Evolutionary conservation across 352 stramenopile species (phyloP).

Genomic region (Phytophthora sansomeana): DNA sequence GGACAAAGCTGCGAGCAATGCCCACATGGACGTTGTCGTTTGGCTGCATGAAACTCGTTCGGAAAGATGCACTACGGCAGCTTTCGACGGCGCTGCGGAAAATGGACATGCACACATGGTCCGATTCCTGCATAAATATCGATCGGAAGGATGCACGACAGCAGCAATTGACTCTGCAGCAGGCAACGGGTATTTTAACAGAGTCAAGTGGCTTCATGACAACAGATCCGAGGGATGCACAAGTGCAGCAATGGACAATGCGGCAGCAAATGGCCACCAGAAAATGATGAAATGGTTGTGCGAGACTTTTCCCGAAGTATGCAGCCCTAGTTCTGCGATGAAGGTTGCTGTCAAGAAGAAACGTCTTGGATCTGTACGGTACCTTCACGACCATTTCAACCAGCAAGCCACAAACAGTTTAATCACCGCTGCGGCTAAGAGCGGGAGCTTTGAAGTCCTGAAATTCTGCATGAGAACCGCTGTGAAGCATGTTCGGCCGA

Average conservation of each 20-base stretch:
- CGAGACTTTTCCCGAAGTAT: too few relatives aligned
- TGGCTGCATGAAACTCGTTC: too few relatives aligned
- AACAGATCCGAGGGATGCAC: constrained; percentile 24
- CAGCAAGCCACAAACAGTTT: constrained; percentile 17
- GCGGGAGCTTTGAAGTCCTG: constrained; percentile 16
- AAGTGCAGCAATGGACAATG: constrained; percentile 14
- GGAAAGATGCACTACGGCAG: constrained; percentile 10
- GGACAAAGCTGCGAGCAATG: too few relatives aligned
- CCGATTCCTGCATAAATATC: constrained; percentile 20
- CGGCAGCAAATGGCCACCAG: constrained; percentile 25
- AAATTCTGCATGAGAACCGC: constrained; percentile 22
- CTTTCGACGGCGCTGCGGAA: constrained; percentile 20
- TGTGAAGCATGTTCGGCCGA: neutral
- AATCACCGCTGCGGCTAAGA: constrained; percentile 17
- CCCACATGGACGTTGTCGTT: too few relatives aligned
- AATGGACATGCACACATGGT: constrained; percentile 10
- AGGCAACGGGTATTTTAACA: neutral
- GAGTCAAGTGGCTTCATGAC: constrained; percentile 26
- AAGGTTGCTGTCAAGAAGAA: too few relatives aligned
- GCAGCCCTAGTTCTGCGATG: too few relatives aligned
- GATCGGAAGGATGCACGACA: constrained; percentile 24
- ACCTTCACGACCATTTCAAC: constrained; percentile 18
- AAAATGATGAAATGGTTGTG: constrained; percentile 17
- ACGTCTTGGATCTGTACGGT: neutral
- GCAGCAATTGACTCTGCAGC: constrained; percentile 29